Evolutionary conservation across 2,329 filamentous ascomycete genomes (phyloP).

Genomic region (Alternaria tenuissima): DNA sequence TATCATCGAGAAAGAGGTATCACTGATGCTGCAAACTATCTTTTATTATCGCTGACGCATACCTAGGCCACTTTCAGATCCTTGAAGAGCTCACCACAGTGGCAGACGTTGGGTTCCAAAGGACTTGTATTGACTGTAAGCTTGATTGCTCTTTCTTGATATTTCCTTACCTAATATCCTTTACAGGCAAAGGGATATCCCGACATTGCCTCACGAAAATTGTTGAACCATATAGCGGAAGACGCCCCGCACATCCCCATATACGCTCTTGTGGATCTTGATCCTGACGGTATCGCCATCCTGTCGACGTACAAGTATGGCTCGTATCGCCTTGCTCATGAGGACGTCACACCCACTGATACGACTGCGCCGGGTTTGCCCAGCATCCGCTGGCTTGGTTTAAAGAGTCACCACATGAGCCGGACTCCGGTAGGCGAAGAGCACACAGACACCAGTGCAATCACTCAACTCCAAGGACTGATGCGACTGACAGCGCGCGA

Average conservation of each 20-base stretch:
- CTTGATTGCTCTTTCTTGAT: too few species aligned
- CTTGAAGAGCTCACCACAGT: slow-evolving; percentile 66
- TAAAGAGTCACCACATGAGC: slow-evolving; percentile 51
- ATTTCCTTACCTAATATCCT: slow-evolving; percentile 20
- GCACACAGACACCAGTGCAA: slow-evolving; percentile 17
- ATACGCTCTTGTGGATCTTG: slow-evolving; percentile 74
- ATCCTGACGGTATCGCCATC: slow-evolving; percentile 79
- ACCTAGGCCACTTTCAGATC: slow-evolving; percentile 76
- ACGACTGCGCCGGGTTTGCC: slow-evolving; percentile 52
- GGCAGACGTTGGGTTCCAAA: slow-evolving; percentile 59
- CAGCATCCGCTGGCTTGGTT: slow-evolving; percentile 70
- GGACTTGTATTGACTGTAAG: slow-evolving; percentile 74
- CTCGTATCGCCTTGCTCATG: slow-evolving; percentile 69
- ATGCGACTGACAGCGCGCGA: slow-evolving; percentile 65
- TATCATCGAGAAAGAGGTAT: slow-evolving; percentile 80
- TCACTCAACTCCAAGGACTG: slow-evolving; percentile 49
- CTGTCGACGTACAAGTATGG: slow-evolving; percentile 76
- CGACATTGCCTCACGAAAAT: slow-evolving; percentile 73
- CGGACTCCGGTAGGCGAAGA: slow-evolving; percentile 22
- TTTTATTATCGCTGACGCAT: slow-evolving; percentile 22
- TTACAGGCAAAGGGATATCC: slow-evolving; percentile 81
- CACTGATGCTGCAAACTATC: slow-evolving; percentile 5
- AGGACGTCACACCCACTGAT: slow-evolving; percentile 57
- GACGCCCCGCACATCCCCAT: slow-evolving; percentile 57
- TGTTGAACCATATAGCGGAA: slow-evolving; percentile 62